These are phyloP conservation scores for Hypoxylon rickii DNA, from an alignment of 495 filamentous ascomycete genomes.

Conservation along the genomic window DNA sequence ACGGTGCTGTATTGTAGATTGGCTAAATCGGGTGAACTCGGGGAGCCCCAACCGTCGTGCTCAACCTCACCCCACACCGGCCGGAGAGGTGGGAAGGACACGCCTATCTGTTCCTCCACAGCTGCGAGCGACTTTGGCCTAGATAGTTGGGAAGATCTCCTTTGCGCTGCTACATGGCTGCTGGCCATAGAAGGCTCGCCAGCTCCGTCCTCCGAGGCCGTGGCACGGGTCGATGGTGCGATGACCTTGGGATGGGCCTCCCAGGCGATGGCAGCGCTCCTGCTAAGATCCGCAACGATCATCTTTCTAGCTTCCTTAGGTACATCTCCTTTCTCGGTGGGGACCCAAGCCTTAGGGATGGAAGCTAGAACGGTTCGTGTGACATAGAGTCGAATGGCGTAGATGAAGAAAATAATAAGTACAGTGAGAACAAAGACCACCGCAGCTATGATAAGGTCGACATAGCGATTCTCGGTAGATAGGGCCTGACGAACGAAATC, in stretches of 20 bases:
- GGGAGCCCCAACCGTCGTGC: conserved; percentile 90
- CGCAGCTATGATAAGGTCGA: conserved; percentile 83
- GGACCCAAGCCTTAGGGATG: conserved; percentile 85
- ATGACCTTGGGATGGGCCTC: conserved; percentile 70
- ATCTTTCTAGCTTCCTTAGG: conserved; percentile 71
- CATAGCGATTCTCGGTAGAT: conserved; percentile 58
- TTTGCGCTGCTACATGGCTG: conserved; percentile 3
- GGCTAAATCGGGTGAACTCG: conserved; percentile 70
- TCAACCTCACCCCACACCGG: conserved; percentile 75
- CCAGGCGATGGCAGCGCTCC: conserved; percentile 82
- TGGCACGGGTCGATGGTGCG: conserved; percentile 23
- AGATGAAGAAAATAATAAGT: conserved; percentile 73
- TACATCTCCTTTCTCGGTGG: conserved; percentile 78
- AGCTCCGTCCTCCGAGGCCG: conserved; percentile 6
- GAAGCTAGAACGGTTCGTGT: conserved; percentile 74
- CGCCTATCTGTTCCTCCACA: conserved; percentile 32
- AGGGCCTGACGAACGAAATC: conserved; percentile 83
- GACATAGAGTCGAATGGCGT: conserved; percentile 85
- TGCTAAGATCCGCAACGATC: conserved; percentile 69
- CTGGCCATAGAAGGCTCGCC: neutral
- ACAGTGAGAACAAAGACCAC: conserved; percentile 78
- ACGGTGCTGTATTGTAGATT: conserved; percentile 80
- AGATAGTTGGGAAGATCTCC: conserved; percentile 30
- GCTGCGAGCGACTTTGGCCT: conserved; percentile 32
- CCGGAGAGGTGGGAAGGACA: conserved; percentile 37